Conservation (phyloP, 176 grass and related monocot species). For the Triticum aestivum region DNA sequence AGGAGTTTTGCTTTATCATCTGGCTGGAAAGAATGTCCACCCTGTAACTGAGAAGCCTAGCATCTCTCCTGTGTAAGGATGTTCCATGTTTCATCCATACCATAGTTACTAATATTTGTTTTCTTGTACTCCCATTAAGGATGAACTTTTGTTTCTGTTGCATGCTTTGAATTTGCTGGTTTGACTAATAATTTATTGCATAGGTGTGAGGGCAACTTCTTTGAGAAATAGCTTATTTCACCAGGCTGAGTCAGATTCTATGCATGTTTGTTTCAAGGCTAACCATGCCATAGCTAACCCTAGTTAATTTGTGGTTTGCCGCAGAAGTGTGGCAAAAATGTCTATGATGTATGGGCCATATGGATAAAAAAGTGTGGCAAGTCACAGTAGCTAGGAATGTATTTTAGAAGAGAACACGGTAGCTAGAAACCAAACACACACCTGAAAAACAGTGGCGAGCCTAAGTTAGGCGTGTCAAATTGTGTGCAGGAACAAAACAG, state of each 20-base stretch:
- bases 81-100: slow-evolving; percentile 10
- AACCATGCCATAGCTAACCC: background rate
- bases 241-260: background rate
- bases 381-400: background rate
- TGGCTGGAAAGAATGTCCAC: slow-evolving; percentile 48
- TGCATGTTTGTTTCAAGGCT: background rate
- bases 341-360: background rate
- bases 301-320: background rate
- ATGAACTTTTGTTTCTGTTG: slow-evolving; percentile 5
- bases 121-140: background rate
- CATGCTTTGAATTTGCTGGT: slow-evolving; percentile 25
- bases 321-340: background rate
- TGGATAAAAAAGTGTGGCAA: background rate
- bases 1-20: slow-evolving; percentile 93
- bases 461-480: background rate
- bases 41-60: slow-evolving; percentile 33
- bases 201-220: background rate
- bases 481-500: background rate
- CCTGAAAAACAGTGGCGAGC: background rate
- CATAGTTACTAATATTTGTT: background rate
- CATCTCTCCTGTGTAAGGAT: slow-evolving; percentile 37
- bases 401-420: background rate
- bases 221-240: slow-evolving; percentile 28
- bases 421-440: background rate
- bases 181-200: slow-evolving; percentile 6